Evolutionary conservation across 192 early-diverging fungal genomes (phyloP).

Genomic region (Piromyces sp.): DNA sequence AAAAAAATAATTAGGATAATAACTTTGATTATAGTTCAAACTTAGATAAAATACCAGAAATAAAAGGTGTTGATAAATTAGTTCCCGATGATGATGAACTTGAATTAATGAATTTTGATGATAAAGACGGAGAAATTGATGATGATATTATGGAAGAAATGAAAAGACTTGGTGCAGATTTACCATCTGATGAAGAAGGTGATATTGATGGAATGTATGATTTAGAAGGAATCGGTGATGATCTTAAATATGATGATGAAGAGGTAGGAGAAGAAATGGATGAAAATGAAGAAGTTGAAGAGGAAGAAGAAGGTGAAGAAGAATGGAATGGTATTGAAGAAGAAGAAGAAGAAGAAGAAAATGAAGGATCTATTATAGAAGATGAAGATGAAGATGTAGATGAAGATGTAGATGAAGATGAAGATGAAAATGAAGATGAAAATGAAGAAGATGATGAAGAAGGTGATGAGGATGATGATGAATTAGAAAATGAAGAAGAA

Average conservation of each 20-base stretch:
- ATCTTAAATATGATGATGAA: not conserved
- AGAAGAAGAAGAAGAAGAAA: conserved; percentile 6
- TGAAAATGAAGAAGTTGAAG: conserved; percentile 9
- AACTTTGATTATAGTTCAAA: not conserved
- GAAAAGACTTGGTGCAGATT: not conserved
- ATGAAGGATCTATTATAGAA: not conserved
- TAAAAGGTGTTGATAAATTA: not conserved
- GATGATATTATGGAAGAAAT: not conserved
- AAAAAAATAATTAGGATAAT: not conserved
- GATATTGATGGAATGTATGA: not conserved
- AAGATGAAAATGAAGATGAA: not conserved
- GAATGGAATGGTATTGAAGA: conserved; percentile 3
- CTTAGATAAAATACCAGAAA: not conserved
- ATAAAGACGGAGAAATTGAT: not conserved
- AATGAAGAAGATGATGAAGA: not conserved
- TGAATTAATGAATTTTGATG: not conserved
- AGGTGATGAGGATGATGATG: not conserved
- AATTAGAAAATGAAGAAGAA: too few species aligned
- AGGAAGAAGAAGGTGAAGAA: conserved; percentile 11
- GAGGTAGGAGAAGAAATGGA: conserved; percentile 7
- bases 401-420: conserved; percentile 5
- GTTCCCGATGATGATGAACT: not conserved
- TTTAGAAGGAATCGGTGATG: not conserved
- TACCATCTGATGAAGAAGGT: not conserved
- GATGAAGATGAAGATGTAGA: conserved; percentile 12